Evolutionary conservation across 345 rosid genomes (phyloP).

Genomic region (Eutrema heterophyllum): DNA sequence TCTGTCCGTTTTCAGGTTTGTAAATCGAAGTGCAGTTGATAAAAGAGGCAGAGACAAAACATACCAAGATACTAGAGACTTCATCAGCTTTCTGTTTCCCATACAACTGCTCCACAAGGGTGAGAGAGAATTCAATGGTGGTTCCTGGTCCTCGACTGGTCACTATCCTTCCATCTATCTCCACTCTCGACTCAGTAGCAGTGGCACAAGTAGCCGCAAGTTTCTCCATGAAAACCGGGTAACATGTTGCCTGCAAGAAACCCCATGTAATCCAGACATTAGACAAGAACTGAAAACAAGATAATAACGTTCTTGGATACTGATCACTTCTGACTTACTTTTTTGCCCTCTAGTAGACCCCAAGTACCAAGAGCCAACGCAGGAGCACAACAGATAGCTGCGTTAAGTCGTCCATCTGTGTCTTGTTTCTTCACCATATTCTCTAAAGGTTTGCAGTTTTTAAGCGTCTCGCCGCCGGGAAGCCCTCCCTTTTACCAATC

Average conservation of each 20-base stretch:
- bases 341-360: slow-evolving; percentile 83
- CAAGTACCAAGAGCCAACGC: slow-evolving; percentile 82
- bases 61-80: slow-evolving; percentile 75
- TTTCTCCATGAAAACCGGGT: slow-evolving; percentile 85
- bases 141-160: slow-evolving; percentile 94
- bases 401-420: slow-evolving; percentile 62
- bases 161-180: slow-evolving; percentile 64
- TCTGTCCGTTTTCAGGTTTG: not conserved
- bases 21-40: not conserved
- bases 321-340: slow-evolving; percentile 34
- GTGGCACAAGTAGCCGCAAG: slow-evolving; percentile 51
- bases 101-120: slow-evolving; percentile 63
- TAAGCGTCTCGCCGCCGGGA: slow-evolving; percentile 80
- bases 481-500: slow-evolving; percentile 67
- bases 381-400: slow-evolving; percentile 93
- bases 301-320: not conserved
- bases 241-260: slow-evolving; percentile 71
- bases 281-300: not conserved
- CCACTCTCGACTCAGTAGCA: slow-evolving; percentile 83
- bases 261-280: not conserved
- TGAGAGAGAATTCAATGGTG: slow-evolving; percentile 77
- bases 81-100: slow-evolving; percentile 76
- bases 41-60: not conserved
- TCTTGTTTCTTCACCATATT: slow-evolving; percentile 79
- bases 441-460: slow-evolving; percentile 60